These are phyloP conservation scores for Tricholomella constricta DNA, from an alignment of 768 basidiomycete species.

Conservation along the genomic window DNA sequence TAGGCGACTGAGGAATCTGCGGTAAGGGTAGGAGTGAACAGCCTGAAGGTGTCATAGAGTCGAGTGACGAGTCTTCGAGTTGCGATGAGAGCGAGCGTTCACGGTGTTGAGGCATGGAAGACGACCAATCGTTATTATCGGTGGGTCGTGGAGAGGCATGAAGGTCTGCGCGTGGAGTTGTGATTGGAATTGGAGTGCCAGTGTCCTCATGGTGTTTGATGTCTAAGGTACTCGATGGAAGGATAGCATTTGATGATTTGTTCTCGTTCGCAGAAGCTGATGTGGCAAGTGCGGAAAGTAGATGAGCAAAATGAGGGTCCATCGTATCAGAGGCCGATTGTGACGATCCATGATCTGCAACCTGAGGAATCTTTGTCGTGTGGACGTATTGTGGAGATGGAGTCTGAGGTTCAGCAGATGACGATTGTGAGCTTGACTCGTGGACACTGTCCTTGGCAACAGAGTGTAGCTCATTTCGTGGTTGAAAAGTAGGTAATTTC, in stretches of 20 bases:
- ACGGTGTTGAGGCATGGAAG: neutral
- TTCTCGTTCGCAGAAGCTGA: constrained; percentile 39
- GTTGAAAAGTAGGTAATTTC: constrained; percentile 16
- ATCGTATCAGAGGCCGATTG: constrained; percentile 37
- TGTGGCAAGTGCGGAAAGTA: constrained; percentile 62
- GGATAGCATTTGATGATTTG: constrained; percentile 9
- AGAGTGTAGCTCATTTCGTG: neutral
- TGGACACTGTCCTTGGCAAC: constrained; percentile 40
- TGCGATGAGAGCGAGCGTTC: neutral
- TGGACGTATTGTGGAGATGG: constrained; percentile 62
- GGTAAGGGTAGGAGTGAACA: constrained; percentile 2
- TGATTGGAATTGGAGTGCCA: constrained; percentile 24
- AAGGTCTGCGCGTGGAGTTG: constrained; percentile 17
- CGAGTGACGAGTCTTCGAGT: neutral
- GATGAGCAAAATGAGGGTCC: constrained; percentile 72
- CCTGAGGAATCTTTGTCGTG: constrained; percentile 31
- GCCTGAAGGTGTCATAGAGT: neutral
- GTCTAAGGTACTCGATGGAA: constrained; percentile 13
- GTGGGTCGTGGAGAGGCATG: neutral
- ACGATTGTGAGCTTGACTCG: constrained; percentile 70
- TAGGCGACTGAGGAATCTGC: neutral
- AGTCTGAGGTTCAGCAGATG: constrained; percentile 61
- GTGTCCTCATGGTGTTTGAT: constrained; percentile 13
- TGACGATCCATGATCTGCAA: constrained; percentile 34
- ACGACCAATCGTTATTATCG: constrained; percentile 22